Percentiles rank a stretch among this genome's conserved stretches.
These are phyloP conservation scores for Penicillium verhagenii DNA, from an alignment of 495 filamentous ascomycete species.

Conservation along the genomic window DNA sequence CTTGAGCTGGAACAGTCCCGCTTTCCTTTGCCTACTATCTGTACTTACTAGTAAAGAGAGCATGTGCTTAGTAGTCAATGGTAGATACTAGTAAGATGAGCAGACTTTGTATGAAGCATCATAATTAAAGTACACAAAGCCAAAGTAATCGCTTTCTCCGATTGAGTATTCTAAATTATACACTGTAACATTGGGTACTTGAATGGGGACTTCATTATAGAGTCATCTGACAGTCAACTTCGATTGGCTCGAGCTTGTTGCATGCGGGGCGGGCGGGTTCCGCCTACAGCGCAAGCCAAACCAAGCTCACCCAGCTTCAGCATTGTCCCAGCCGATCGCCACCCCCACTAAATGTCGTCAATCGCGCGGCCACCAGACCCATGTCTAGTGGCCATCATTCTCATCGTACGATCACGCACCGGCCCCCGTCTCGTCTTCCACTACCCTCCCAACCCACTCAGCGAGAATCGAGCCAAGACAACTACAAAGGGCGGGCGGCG, in stretches of 20 bases:
- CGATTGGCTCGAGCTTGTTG: slow-evolving; percentile 10
- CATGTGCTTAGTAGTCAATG: no score
- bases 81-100: no score
- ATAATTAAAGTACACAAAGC: no score
- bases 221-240: neutral
- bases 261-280: slow-evolving; percentile 24
- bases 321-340: slow-evolving; percentile 5
- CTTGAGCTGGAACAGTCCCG: no score
- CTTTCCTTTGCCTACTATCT: no score
- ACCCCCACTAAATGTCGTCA: slow-evolving; percentile 41
- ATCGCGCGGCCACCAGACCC: slow-evolving; percentile 53
- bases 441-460: slow-evolving; percentile 68
- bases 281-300: slow-evolving; percentile 14
- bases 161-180: no score
- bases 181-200: no score
- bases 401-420: slow-evolving; percentile 77
- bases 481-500: slow-evolving; percentile 36
- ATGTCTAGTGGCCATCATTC: slow-evolving; percentile 73
- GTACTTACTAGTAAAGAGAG: no score
- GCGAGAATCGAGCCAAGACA: slow-evolving; percentile 39
- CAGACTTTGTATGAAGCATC: no score
- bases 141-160: no score
- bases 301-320: slow-evolving; percentile 10
- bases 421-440: slow-evolving; percentile 89
- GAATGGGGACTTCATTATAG: no score